Evolutionary conservation across 2,329 filamentous ascomycete genomes (phyloP), one percentile per base, ranked within the genome.

Genomic region (Pleomassaria siparia): DNA sequence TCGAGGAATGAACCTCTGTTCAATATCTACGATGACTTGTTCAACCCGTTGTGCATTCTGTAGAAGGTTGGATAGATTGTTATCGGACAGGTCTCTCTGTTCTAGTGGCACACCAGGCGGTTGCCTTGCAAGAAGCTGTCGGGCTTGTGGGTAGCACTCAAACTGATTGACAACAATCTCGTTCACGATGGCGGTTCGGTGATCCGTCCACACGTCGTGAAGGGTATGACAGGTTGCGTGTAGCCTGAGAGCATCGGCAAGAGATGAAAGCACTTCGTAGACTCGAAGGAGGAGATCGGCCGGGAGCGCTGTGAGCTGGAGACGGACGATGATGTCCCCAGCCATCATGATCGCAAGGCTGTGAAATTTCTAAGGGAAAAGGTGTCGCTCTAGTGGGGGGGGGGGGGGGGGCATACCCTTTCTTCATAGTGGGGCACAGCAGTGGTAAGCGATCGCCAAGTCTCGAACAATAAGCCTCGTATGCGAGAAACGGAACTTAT

Each of bases 21-120:
- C 44, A 30, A 47, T 47, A 15, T 12, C 24, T 15, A 10, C 18
- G 15, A 47, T 47, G 20, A 40, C 18, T 29, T 39, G 8, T 20
- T 47, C 28, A 28, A 47, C 26, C 12, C 40, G 44, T 15, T n/a
- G 25, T 47, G 44, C 44, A 37, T 47, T 43, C 29, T 20, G 37
- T 16, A 22, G 9, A 11, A 47, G 16, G 7, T 21, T 16, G 12
- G 21, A 24, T 21, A 47, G 28, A 18, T 47, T 39, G 10, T 15
- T 11, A 29, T 47, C 30, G 12, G 44, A 35, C 29, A 47, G 44
- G 16, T 40, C 40, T n/a, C 16, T 43, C 28, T 47, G 37, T 8
- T 47, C 37, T 37, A 47, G 15, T 29, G 39, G 44, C 9, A 30
- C 28, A 25, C 40, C 30, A 18, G 26, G 12, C 8, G 28, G 44